Evolutionary conservation across 1,139 yeast genomes (phyloP).

Genomic region (Diutina mesorugosa): DNA sequence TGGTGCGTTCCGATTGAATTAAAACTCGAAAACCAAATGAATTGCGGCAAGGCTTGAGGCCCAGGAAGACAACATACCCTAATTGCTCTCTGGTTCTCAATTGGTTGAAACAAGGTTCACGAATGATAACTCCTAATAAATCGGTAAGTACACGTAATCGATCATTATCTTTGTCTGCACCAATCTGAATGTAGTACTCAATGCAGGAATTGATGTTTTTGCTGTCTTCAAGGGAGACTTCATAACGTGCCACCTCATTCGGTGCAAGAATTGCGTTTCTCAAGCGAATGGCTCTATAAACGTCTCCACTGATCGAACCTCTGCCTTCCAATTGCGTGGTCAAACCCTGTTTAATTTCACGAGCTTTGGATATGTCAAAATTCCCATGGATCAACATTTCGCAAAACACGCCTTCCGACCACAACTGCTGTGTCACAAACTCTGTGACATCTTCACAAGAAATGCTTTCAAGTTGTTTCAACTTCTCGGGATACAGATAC

Average conservation of each 20-base stretch:
- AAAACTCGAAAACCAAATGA: constrained; percentile 68
- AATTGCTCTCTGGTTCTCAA: constrained; percentile 87
- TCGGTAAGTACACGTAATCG: constrained; percentile 38
- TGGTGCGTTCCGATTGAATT: constrained; percentile 73
- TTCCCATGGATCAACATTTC: constrained; percentile 80
- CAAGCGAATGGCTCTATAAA: constrained; percentile 12
- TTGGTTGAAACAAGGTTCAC: constrained; percentile 83
- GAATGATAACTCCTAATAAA: constrained; percentile 55
- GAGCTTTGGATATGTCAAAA: constrained; percentile 43
- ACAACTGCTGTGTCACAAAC: constrained; percentile 27
- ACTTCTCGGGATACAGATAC: constrained; percentile 52
- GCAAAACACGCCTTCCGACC: constrained; percentile 38
- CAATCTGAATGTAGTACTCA: constrained; percentile 65
- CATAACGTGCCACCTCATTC: constrained; percentile 33
- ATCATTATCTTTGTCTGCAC: constrained; percentile 22
- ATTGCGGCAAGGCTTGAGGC: constrained; percentile 55
- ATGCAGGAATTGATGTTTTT: constrained; percentile 77
- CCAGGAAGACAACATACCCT: constrained; percentile 83
- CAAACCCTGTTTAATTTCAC: constrained; percentile 12
- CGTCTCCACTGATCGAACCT: constrained; percentile 10
- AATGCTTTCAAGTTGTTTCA: constrained; percentile 33
- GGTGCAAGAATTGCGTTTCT: constrained; percentile 23
- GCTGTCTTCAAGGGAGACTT: constrained; percentile 43
- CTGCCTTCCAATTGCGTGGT: constrained; percentile 4
- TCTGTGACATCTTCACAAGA: constrained; percentile 35